A percentile compares a stretch with the other conserved stretches of the same genome.
Evolutionary conservation across 1,284 basidiomycete genomes (phyloP).

Genomic region (Rhodotorula sp.): DNA sequence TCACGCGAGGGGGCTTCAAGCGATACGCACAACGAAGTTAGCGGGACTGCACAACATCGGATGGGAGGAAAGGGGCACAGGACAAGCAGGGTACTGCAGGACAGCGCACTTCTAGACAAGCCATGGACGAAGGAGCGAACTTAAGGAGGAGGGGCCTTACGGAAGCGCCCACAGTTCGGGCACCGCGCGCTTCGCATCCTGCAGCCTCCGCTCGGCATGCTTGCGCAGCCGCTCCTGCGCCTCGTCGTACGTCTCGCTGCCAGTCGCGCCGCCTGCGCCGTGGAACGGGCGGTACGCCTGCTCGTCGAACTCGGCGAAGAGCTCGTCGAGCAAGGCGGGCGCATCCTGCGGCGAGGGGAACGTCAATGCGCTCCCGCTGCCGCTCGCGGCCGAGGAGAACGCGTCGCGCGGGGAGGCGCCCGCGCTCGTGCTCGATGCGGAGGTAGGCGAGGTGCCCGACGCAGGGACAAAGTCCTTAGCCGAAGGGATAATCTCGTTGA

Average conservation of each 20-base stretch:
- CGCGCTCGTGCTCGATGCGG: not conserved
- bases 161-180: not conserved
- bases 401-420: not conserved
- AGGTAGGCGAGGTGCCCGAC: not conserved
- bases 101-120: too few species aligned
- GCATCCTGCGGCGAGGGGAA: not conserved
- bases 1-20: too few species aligned
- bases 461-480: not conserved
- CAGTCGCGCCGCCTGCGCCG: constrained; percentile 8
- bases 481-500: constrained; percentile 20
- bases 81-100: too few species aligned
- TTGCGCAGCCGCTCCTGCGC: constrained; percentile 19
- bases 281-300: constrained; percentile 20
- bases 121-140: not conserved
- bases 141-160: not conserved
- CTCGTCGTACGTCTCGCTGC: constrained; percentile 20
- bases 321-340: not conserved
- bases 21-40: too few species aligned
- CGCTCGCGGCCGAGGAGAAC: not conserved
- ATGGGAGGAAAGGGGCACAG: not conserved
- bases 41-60: too few species aligned
- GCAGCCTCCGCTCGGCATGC: not conserved
- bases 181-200: not conserved
- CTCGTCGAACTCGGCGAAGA: constrained; percentile 28
- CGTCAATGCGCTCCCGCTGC: constrained; percentile 1